phyloP scores from a whole-genome alignment of 805 yeast genomes.

The Pichia exigua region DNA sequence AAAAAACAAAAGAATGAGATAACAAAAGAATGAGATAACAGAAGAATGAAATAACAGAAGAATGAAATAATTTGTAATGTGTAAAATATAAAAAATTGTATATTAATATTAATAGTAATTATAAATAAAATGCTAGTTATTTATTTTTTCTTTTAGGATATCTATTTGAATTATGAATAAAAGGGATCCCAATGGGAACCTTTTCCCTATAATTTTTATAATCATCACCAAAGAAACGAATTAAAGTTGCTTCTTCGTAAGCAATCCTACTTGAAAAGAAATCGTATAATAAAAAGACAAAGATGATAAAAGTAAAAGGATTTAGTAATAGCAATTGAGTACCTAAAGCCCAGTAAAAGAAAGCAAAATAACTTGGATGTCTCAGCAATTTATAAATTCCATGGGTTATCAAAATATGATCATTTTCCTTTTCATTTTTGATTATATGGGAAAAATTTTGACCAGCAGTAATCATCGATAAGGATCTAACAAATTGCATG shows the following conservation, averaged over 20 bases:
- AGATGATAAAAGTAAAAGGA: conserved; percentile 48
- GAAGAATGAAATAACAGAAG: no score
- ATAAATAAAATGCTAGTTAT: no score
- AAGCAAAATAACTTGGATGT: conserved; percentile 91
- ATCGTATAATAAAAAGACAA: conserved; percentile 48
- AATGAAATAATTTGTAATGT: no score
- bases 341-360: conserved; percentile 90
- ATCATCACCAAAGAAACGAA: conserved; percentile 62
- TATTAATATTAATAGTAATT: background rate
- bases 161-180: conserved; percentile 26
- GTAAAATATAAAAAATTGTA: background rate
- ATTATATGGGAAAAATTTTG: conserved; percentile 79
- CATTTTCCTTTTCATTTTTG: conserved; percentile 39
- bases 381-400: conserved; percentile 66
- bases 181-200: conserved; percentile 61
- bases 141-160: background rate
- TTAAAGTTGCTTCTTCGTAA: conserved; percentile 61
- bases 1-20: background rate
- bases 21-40: no score
- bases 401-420: conserved; percentile 61
- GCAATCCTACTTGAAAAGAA: conserved; percentile 65
- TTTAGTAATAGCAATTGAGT: conserved; percentile 67
- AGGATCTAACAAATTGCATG: conserved; percentile 66
- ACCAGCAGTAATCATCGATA: conserved; percentile 85
- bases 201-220: conserved; percentile 45